Evolutionary conservation across 2,329 filamentous ascomycete species (phyloP).

Genomic region (Leptodontidium sp.): DNA sequence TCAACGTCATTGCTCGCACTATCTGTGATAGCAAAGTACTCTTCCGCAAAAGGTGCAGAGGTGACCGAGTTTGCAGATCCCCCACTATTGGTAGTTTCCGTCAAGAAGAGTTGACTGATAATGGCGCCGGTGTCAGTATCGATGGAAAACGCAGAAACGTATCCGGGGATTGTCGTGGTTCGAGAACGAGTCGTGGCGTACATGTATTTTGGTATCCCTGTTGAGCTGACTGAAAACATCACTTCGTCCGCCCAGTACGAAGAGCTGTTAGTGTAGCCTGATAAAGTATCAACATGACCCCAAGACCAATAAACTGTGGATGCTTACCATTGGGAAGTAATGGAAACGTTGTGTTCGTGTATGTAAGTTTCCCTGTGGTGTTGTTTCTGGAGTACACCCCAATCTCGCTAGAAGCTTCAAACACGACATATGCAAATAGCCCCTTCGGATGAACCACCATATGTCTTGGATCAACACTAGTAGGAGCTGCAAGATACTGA

Average conservation of each 20-base stretch:
- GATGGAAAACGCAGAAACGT: conserved; percentile 29
- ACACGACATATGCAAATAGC: conserved; percentile 44
- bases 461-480: conserved; percentile 42
- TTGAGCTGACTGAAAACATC: conserved; percentile 34
- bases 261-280: conserved; percentile 35
- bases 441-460: conserved; percentile 43
- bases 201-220: no score
- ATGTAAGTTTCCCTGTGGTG: conserved; percentile 38
- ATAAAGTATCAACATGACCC: background rate
- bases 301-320: no score
- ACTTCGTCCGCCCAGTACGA: conserved; percentile 44
- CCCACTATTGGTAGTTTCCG: conserved; percentile 46
- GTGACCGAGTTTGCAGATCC: conserved; percentile 48
- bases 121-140: conserved; percentile 43
- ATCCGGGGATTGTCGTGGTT: no score
- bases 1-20: conserved; percentile 48
- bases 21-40: conserved; percentile 48
- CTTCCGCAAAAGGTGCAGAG: conserved; percentile 43
- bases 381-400: conserved; percentile 41
- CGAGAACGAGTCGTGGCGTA: no score
- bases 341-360: conserved; percentile 26
- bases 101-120: conserved; percentile 44
- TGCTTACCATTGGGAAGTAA: conserved; percentile 12
- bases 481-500: conserved; percentile 37
- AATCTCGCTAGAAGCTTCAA: conserved; percentile 41